Evolutionary conservation across 805 yeast genomes (phyloP).

Genomic region (Clavispora phyllophila): DNA sequence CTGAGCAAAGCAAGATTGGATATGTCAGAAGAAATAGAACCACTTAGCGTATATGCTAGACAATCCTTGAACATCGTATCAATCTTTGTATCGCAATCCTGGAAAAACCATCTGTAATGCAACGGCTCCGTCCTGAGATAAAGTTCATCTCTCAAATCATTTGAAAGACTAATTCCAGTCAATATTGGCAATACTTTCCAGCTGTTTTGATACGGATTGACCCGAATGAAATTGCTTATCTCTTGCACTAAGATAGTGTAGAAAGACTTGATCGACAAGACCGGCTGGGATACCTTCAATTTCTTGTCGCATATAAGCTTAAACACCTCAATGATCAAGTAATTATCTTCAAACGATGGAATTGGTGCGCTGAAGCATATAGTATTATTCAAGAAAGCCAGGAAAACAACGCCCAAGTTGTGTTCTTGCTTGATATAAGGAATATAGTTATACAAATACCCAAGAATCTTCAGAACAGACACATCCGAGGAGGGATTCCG

Average conservation of each 20-base stretch:
- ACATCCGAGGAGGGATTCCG: conserved; percentile 33
- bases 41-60: conserved; percentile 21
- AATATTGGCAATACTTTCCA: conserved; percentile 48
- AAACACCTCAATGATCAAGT: conserved; percentile 44
- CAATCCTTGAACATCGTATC: conserved; percentile 24
- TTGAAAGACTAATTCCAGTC: conserved; percentile 41
- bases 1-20: conserved; percentile 29
- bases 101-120: conserved; percentile 29
- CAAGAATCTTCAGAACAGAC: conserved; percentile 31
- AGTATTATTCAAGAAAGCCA: conserved; percentile 42
- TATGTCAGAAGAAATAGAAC: conserved; percentile 15
- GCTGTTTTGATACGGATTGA: conserved; percentile 24
- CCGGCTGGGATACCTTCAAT: conserved; percentile 43
- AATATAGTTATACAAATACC: conserved; percentile 47
- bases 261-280: conserved; percentile 40
- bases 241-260: conserved; percentile 35
- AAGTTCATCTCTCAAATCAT: conserved; percentile 28
- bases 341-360: conserved; percentile 26
- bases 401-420: conserved; percentile 41
- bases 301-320: conserved; percentile 42
- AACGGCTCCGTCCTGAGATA: conserved; percentile 23
- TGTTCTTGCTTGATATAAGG: conserved; percentile 45
- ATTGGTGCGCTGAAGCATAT: conserved; percentile 18
- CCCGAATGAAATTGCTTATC: conserved; percentile 24
- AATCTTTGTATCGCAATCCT: conserved; percentile 28